Conservation (phyloP, 129 eudicot species). For the Gnaphalium uliginosum region DNA sequence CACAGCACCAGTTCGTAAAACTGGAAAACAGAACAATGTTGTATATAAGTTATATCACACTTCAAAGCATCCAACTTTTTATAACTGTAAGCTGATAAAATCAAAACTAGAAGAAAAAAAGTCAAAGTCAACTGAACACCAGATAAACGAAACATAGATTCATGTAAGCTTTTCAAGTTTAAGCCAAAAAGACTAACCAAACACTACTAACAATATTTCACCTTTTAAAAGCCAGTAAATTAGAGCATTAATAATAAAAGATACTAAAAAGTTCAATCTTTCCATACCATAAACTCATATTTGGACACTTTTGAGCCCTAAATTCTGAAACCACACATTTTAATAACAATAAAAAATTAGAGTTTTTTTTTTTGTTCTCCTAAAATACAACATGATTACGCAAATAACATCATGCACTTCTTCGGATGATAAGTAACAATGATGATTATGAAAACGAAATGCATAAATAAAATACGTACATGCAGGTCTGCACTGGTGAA, state of each 20-base stretch:
- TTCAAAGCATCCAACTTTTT: not conserved
- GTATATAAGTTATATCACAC: not conserved
- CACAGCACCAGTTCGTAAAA: conserved; percentile 83
- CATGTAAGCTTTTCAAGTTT: not conserved
- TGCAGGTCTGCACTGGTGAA: conserved; percentile 94
- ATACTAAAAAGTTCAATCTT: not conserved
- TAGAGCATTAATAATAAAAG: not conserved
- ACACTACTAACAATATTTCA: not conserved
- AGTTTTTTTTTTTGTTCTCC: conserved; percentile 11
- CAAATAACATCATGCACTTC: not conserved
- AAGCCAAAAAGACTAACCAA: too few species aligned
- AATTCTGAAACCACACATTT: not conserved
- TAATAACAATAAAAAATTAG: conserved; percentile 9
- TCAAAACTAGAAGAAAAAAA: not conserved
- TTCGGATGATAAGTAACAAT: not conserved
- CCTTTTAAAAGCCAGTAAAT: not conserved
- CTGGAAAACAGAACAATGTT: conserved; percentile 37
- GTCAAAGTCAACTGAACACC: not conserved
- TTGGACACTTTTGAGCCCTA: not conserved
- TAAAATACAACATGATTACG: conserved; percentile 5
- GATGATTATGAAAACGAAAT: not conserved
- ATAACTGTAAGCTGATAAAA: not conserved
- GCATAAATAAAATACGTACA: conserved; percentile 36
- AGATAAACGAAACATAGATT: not conserved
- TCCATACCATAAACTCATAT: not conserved